Evolutionary conservation across 331 rosid species (phyloP).

Genomic region (Rhamnella rubrinervis): DNA sequence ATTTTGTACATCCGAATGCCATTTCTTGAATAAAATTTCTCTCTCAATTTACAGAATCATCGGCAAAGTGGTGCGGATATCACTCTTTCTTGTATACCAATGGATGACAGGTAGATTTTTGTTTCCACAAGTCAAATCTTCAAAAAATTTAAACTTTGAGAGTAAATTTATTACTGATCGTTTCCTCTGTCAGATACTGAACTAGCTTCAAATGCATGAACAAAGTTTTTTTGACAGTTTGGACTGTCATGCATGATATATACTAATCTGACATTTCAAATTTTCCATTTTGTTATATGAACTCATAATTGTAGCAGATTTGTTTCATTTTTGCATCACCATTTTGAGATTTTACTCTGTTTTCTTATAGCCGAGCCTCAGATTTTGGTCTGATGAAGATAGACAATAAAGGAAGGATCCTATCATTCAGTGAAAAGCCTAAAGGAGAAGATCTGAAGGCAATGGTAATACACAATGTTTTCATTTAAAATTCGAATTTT

Average conservation of each 20-base stretch:
- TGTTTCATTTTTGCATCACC: neutral
- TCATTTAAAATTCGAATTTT: neutral
- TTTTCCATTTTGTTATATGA: too few species aligned
- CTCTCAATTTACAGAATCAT: slow-evolving; percentile 55
- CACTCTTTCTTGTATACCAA: slow-evolving; percentile 77
- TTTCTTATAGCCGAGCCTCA: slow-evolving; percentile 79
- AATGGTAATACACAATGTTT: slow-evolving; percentile 41
- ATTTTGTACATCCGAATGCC: neutral
- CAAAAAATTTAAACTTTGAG: neutral
- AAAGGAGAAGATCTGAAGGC: slow-evolving; percentile 69
- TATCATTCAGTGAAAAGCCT: slow-evolving; percentile 92
- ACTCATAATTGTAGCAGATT: too few species aligned
- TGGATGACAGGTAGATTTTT: slow-evolving; percentile 68
- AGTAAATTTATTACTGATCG: too few species aligned
- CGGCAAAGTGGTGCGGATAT: slow-evolving; percentile 85
- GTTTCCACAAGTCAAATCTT: neutral
- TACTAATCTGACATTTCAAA: too few species aligned
- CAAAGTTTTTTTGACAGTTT: too few species aligned
- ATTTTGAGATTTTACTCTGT: slow-evolving; percentile 26
- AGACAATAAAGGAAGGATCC: slow-evolving; percentile 87
- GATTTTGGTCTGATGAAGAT: slow-evolving; percentile 96
- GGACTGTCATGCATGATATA: too few species aligned
- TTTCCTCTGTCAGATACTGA: neutral
- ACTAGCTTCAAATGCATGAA: too few species aligned
- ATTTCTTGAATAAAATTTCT: slow-evolving; percentile 11